phyloP scores from a whole-genome alignment of 768 basidiomycete species.

The Hypholoma fasciculare region DNA sequence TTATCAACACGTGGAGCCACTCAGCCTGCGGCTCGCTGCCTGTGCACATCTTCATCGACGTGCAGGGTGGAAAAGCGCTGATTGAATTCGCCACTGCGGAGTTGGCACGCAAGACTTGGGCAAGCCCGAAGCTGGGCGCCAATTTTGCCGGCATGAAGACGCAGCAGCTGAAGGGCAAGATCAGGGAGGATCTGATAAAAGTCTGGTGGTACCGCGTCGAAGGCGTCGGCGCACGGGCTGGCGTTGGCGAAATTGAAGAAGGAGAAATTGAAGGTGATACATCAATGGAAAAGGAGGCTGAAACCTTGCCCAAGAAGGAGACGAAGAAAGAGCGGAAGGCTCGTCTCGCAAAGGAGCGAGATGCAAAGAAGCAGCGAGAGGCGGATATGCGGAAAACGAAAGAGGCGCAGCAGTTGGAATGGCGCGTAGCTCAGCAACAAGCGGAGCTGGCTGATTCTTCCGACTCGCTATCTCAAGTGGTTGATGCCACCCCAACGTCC shows the following conservation, averaged over 20 bases:
- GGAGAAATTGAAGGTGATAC: slow-evolving; percentile 48
- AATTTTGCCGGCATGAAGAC: slow-evolving; percentile 27
- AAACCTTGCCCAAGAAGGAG: slow-evolving; percentile 25
- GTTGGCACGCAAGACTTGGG: slow-evolving; percentile 47
- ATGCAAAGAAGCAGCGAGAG: slow-evolving; percentile 20
- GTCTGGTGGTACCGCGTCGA: slow-evolving; percentile 52
- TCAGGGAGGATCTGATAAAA: slow-evolving; percentile 43
- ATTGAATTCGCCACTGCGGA: slow-evolving; percentile 49
- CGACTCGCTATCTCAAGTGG: no score
- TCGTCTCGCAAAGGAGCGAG: slow-evolving; percentile 24
- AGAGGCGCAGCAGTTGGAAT: slow-evolving; percentile 1
- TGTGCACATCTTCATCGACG: slow-evolving; percentile 41
- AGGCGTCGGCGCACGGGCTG: slow-evolving; percentile 36
- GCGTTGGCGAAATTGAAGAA: slow-evolving; percentile 48
- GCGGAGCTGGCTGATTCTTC: no score
- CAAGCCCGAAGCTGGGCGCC: slow-evolving; percentile 44
- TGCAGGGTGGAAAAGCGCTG: slow-evolving; percentile 42
- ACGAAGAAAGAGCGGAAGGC: slow-evolving; percentile 30
- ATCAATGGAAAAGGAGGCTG: slow-evolving; percentile 28
- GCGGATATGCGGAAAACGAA: background rate
- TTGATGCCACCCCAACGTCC: no score
- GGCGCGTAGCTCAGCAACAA: background rate
- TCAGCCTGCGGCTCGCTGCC: slow-evolving; percentile 36
- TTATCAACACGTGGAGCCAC: slow-evolving; percentile 43
- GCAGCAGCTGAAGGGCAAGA: slow-evolving; percentile 42